Base-by-base conservation (phyloP, 805 yeast species). In the Komagataella pseudopastoris region DNA sequence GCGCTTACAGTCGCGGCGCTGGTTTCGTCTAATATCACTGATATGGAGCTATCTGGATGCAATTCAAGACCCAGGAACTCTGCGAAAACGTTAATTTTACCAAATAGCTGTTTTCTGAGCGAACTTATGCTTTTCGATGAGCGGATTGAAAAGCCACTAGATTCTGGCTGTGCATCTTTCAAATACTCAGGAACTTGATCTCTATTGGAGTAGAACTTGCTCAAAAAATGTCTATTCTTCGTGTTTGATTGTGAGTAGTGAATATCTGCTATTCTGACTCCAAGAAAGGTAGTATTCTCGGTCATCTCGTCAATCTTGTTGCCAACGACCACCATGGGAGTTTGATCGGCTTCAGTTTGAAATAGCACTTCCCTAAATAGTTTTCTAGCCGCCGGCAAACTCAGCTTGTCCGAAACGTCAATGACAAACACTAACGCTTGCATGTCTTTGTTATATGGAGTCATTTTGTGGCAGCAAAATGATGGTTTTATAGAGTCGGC, bases 401-500 rank as follows among this genome's bases (percentile, higher is more conserved):
- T 64, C 45, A 62, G 52, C 5, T 53, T 46, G 56, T 66, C 69
- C 6, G 66, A 57, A 6, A 64, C 48, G 52, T 66, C 69, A 22
- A 66, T 53, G 30, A 61, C 52, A 51, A 56, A 66, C 2, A 65
- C 46, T 1, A 65, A 58, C 30, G 39, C 39, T 14, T 30, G 39
- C 14, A 30, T 30, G 14, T 30, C 39, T 14, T 30, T 30, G 39
- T 30, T 30, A 14, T 10, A 30, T 12, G 39, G 39, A 1, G 39
- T 30, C 14, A 30, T 30, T 12, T 30, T 30, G 14, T 30, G 39
- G 39, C 39, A 30, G 14, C 39, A 30, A 1, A 30, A 30, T 6
- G 39, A 30, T 30, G 39, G 39, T 10, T 30, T 6, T 1, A 30
- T 8, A 14, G 62, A 54, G 22, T 54, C 58, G 7, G 56, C 52